Evolutionary conservation across 345 rosid species (phyloP), one percentile per base, ranked within the genome.

Genomic region (Eucalyptus tenuipes): DNA sequence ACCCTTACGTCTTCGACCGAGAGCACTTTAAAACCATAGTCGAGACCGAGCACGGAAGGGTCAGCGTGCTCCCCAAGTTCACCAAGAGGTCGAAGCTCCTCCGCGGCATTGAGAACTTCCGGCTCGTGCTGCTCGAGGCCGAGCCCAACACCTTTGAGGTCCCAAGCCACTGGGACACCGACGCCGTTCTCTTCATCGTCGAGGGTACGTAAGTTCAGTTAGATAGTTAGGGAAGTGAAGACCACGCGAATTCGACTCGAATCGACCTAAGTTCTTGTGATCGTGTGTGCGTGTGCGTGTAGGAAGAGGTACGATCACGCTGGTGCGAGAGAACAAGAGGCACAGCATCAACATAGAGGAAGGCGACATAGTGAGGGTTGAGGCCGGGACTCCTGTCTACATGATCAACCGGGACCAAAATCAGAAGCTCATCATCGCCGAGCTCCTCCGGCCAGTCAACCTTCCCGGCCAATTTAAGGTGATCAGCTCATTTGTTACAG

Each of bases 91-190:
- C 94, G 4, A 85, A 92, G 88, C 92, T 95, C 61, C 94, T 93
- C 37, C 89, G 84, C 2, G 95, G 92, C 24, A 47, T 95, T 20
- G 92, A 92, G 85, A 89, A 92, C 48, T 93, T 90, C 88, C 88
- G 94, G 8, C 40, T 93, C 0, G 90, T 88, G 40, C 4, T 92
- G 20, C 90, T 93, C 10, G 92, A 89, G 6, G 91, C 91, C 12
- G 87, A 91, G 79, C 94, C 95, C 14, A 86, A 90, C 29, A 86
- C 92, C 17, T 92, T 93, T 33, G 31, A 92, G 3, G 66, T 89
- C 33, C 95, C 94, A 10, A 85, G 45, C 64, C 95, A 94, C 66
- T 88, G 79, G 79, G 97, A 95, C 86, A 92, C 95, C 49, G 92
- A 93, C 14, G 89, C 49, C 24, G 45, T 94, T 71, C 40, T 92